Evolutionary conservation across 2,329 filamentous ascomycete species (phyloP).

Genomic region (Aspergillus sergii): DNA sequence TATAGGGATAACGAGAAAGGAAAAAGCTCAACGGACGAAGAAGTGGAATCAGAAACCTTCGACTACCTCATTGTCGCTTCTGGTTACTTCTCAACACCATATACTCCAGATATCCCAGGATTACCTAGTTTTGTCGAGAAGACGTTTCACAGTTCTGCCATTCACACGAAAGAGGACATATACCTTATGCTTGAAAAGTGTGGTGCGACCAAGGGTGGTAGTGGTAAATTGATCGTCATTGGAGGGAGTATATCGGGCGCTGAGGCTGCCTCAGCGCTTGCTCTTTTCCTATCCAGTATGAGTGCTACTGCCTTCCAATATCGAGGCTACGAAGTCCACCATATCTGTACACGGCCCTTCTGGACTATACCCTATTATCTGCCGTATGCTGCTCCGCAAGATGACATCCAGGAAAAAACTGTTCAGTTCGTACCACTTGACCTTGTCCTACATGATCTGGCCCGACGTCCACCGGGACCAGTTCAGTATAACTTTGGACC

Average conservation of each 20-base stretch:
- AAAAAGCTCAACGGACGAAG: not conserved
- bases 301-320: conserved; percentile 37
- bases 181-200: conserved; percentile 9
- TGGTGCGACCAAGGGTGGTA: conserved; percentile 27
- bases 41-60: conserved; percentile 50
- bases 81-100: conserved; percentile 72
- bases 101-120: conserved; percentile 52
- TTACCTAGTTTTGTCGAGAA: conserved; percentile 45
- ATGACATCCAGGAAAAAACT: not conserved
- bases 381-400: conserved; percentile 32
- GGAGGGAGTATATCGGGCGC: conserved; percentile 83
- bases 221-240: conserved; percentile 69
- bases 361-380: conserved; percentile 68
- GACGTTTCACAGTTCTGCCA: conserved; percentile 69
- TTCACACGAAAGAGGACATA: conserved; percentile 55
- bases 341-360: conserved; percentile 69
- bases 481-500: conserved; percentile 67
- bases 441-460: conserved; percentile 70
- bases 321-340: conserved; percentile 62
- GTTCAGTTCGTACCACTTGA: conserved; percentile 72
- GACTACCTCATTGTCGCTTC: conserved; percentile 73
- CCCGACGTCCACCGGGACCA: conserved; percentile 59
- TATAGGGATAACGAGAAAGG: too few relatives aligned
- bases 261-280: conserved; percentile 74
- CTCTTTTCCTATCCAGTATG: conserved; percentile 69